These are phyloP conservation scores for Cyberlindnera sargentensis DNA, from an alignment of 805 yeast species.

Conservation along the genomic window DNA sequence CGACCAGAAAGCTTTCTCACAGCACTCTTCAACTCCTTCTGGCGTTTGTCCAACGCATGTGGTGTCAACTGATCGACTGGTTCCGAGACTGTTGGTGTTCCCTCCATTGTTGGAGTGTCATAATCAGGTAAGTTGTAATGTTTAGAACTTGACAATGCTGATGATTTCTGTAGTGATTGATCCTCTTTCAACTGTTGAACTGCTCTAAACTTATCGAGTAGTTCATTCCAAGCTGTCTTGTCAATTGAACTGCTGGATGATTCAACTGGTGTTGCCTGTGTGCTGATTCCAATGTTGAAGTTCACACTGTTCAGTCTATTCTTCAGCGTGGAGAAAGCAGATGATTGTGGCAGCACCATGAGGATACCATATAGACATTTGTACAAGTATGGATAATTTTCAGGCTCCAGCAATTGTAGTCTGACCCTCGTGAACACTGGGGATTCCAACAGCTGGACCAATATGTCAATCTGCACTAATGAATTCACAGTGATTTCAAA, in stretches of 20 bases:
- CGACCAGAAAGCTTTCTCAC: slow-evolving; percentile 26
- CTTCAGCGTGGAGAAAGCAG: slow-evolving; percentile 77
- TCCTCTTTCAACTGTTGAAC: slow-evolving; percentile 39
- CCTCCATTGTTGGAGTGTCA: slow-evolving; percentile 13
- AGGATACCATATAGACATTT: slow-evolving; percentile 86
- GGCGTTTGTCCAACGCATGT: slow-evolving; percentile 2
- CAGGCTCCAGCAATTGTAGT: slow-evolving; percentile 84
- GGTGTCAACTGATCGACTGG: slow-evolving; percentile 1
- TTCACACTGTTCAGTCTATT: slow-evolving; percentile 55
- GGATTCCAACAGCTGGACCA: slow-evolving; percentile 85
- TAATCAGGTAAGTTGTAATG: slow-evolving; percentile 16
- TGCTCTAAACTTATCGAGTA: slow-evolving; percentile 40
- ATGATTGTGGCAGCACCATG: slow-evolving; percentile 91
- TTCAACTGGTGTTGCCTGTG: slow-evolving; percentile 8
- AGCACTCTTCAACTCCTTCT: slow-evolving; percentile 14
- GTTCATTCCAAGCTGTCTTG: slow-evolving; percentile 30
- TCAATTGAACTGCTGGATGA: slow-evolving; percentile 8
- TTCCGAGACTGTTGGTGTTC: slow-evolving; percentile 13
- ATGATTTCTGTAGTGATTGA: slow-evolving; percentile 11
- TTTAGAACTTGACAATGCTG: slow-evolving; percentile 8
- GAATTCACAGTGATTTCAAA: slow-evolving; percentile 74
- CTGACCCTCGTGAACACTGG: slow-evolving; percentile 87
- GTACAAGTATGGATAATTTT: slow-evolving; percentile 69
- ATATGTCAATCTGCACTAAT: slow-evolving; percentile 78
- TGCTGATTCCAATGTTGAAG: slow-evolving; percentile 17